Percentiles rank a stretch among this genome's conserved stretches.
phyloP scores from a whole-genome alignment of 495 filamentous ascomycete species.

The Trichoderma erinaceum region DNA sequence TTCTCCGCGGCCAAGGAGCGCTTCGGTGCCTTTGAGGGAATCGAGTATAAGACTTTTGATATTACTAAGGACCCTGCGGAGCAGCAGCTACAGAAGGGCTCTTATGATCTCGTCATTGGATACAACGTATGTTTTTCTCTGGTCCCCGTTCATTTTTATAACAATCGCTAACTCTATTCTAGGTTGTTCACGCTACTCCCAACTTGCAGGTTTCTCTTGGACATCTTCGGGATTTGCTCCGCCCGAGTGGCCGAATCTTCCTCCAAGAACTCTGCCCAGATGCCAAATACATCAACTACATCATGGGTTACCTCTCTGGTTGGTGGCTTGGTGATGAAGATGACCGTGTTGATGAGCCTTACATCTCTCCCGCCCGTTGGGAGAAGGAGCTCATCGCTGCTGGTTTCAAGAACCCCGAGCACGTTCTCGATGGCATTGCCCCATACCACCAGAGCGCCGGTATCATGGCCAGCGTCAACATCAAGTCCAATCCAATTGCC shows the following conservation, averaged over 20 bases:
- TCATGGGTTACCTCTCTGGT: constrained; percentile 33
- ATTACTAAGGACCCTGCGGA: constrained; percentile 26
- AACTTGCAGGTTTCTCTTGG: constrained; percentile 28
- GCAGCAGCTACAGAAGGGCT: constrained; percentile 27
- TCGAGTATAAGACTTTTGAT: constrained; percentile 30
- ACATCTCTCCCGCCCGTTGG: constrained; percentile 31
- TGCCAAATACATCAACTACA: constrained; percentile 30
- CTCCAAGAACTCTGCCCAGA: constrained; percentile 22
- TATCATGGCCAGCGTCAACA: too few species aligned
- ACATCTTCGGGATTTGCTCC: constrained; percentile 31
- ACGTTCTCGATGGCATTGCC: constrained; percentile 17
- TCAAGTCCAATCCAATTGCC: too few species aligned
- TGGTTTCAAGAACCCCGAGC: constrained; percentile 30
- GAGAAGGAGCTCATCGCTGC: constrained; percentile 27
- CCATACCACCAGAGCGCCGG: too few species aligned
- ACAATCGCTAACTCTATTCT: neutral
- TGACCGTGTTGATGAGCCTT: constrained; percentile 25
- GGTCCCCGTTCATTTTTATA: too few species aligned
- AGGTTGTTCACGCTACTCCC: constrained; percentile 40
- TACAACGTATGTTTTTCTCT: constrained; percentile 21
- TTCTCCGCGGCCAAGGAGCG: constrained; percentile 32
- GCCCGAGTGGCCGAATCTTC: constrained; percentile 29
- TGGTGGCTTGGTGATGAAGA: constrained; percentile 42
- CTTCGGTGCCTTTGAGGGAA: constrained; percentile 21
- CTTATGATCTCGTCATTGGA: constrained; percentile 28